These are phyloP conservation scores for Saccharomycopsis fermentans DNA, from an alignment of 805 yeast genomes.

Conservation along the genomic window DNA sequence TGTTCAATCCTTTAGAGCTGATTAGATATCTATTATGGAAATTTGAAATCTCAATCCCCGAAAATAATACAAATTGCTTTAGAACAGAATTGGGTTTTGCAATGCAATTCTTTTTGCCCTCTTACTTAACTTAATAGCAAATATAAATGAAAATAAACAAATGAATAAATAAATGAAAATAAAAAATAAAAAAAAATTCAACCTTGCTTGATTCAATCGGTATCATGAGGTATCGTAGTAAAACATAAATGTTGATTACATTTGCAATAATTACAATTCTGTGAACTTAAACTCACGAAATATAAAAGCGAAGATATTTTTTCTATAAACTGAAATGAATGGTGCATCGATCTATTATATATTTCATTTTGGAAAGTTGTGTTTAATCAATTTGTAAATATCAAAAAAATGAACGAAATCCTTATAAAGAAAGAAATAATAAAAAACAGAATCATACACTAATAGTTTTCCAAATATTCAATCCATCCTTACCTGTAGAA, in stretches of 20 bases:
- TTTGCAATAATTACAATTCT: too few relatives aligned
- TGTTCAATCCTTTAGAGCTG: not conserved
- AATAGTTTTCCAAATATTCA: conserved; percentile 93
- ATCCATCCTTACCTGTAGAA: conserved; percentile 91
- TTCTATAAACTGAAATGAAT: too few relatives aligned
- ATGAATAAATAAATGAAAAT: not conserved
- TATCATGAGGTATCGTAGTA: too few relatives aligned
- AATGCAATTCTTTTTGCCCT: not conserved
- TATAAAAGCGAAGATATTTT: too few relatives aligned
- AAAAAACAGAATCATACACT: conserved; percentile 44
- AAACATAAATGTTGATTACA: too few relatives aligned
- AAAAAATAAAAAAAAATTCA: too few relatives aligned
- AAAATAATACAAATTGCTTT: not conserved
- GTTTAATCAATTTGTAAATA: not conserved
- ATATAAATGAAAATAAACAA: not conserved
- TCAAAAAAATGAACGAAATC: not conserved
- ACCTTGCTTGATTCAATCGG: too few relatives aligned
- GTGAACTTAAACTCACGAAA: too few relatives aligned
- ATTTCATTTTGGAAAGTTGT: not conserved
- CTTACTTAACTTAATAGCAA: not conserved
- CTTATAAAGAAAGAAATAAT: not conserved
- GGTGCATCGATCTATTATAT: not conserved
- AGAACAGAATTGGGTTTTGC: not conserved
- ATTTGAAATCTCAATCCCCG: not conserved
- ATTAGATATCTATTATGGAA: not conserved